Percentiles rank a stretch among this genome's conserved stretches.
Evolutionary conservation across 345 rosid species (phyloP).

Genomic region (Angophora floribunda): DNA sequence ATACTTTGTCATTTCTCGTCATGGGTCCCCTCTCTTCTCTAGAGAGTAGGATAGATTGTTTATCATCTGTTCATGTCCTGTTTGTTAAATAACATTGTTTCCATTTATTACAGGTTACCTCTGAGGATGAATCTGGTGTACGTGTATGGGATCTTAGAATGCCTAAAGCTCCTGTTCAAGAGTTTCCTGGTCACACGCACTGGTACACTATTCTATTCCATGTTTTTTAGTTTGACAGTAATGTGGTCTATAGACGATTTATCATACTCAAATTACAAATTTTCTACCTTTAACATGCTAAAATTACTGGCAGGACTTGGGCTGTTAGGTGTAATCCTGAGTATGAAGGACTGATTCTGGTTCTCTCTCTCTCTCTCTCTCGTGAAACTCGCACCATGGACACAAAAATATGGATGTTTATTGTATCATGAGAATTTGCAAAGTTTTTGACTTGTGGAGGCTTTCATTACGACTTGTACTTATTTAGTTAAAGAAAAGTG

Average conservation of each 20-base stretch:
- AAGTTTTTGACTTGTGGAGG: not conserved
- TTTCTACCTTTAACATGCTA: not conserved
- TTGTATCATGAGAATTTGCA: not conserved
- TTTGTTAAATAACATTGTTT: not conserved
- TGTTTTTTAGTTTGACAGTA: not conserved
- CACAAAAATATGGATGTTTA: not conserved
- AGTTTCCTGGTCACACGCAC: constrained; percentile 80
- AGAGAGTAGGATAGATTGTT: not conserved
- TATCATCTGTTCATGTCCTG: not conserved
- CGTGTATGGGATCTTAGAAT: constrained; percentile 73
- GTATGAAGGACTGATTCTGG: constrained; percentile 75
- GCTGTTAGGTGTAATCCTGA: constrained; percentile 79
- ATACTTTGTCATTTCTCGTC: not conserved
- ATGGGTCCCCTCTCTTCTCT: not conserved
- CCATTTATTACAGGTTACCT: constrained; percentile 43
- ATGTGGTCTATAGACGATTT: not conserved
- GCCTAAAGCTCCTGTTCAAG: constrained; percentile 51
- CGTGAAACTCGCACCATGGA: not conserved
- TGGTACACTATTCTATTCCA: constrained; percentile 30
- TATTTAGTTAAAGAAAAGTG: not conserved
- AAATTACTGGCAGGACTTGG: constrained; percentile 70
- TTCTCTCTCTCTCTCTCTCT: constrained; percentile 22
- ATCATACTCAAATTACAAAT: not conserved
- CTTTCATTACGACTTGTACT: not conserved
- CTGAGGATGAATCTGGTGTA: constrained; percentile 75